These are phyloP conservation scores for Penstemon eatonii DNA, from an alignment of 257 asterid species.

Conservation along the genomic window DNA sequence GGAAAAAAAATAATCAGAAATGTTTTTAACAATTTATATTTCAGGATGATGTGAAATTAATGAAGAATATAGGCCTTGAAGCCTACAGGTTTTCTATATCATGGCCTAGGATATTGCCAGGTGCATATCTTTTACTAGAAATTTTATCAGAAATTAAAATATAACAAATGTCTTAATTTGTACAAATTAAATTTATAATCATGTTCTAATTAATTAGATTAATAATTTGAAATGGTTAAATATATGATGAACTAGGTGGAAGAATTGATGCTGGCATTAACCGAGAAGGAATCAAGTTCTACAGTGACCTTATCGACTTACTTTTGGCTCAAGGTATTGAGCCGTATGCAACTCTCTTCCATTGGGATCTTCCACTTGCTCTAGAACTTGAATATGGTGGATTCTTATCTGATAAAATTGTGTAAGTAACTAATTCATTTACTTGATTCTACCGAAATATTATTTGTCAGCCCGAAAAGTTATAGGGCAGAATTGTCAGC, in stretches of 20 bases:
- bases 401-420: conserved; percentile 26
- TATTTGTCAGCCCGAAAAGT: too few relatives aligned
- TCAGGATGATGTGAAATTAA: conserved; percentile 21
- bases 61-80: conserved; percentile 19
- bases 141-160: too few relatives aligned
- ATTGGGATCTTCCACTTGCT: conserved; percentile 38
- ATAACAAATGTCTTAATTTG: too few relatives aligned
- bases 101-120: conserved; percentile 32
- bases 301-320: conserved; percentile 32
- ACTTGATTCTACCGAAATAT: too few relatives aligned
- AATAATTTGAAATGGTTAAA: too few relatives aligned
- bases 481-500: too few relatives aligned
- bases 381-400: conserved; percentile 41
- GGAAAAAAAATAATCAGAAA: neutral
- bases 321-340: conserved; percentile 32
- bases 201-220: neutral
- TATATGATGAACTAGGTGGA: conserved; percentile 12
- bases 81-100: conserved; percentile 30
- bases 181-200: neutral
- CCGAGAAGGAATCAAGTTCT: conserved; percentile 21
- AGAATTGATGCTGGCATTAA: conserved; percentile 27
- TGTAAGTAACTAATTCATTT: conserved; percentile 23
- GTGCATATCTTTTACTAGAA: neutral
- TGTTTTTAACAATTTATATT: too few relatives aligned
- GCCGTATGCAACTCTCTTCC: conserved; percentile 37